Evolutionary conservation across 345 rosid genomes (phyloP), one percentile per base, ranked within the genome.

Genomic region (Iberis pinnata): DNA sequence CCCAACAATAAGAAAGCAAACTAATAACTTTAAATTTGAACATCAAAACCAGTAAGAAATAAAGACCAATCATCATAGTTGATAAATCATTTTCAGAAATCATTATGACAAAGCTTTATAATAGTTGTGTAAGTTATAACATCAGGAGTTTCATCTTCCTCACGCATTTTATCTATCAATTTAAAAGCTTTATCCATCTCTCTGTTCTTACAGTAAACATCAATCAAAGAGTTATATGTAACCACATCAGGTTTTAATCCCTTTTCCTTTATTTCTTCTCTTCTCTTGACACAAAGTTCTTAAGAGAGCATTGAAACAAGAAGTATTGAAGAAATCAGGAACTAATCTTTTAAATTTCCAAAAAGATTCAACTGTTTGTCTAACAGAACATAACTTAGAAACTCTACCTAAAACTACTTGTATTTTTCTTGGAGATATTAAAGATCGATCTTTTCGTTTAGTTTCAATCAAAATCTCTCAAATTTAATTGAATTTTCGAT

Each of bases 241-340:
- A 88, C 89, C 27, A 82, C 56, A 68, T 90, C 98, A 0, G 96
- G 98, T 36, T 76, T 71, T 17, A 87, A 68, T 29, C 86, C 86
- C 65, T 78, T 66, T 18, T 59, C 81, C 50, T 39, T 78, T 84
- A 90, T 87, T 60, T 90, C 96, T 36, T 63, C 82, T 82, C 81
- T 88, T 90, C 76, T 90, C 93, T 68, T 88, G 95, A 49, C 95
- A 84, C 57, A 84, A 63, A 27, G 95, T 75, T 77, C 95, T 79
- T 60, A 88, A 61, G 67, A 90, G 63, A 18, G 89, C 95, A 72
- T 90, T 90, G 41, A 82, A 83, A 71, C 78, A 78, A 39, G 71
- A 11, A 0, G 73, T 41, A 26, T 82, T 86, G 37, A 67, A 88
- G 12, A 67, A 88, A 26, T 50, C 76, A 0, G 81, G 82, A 58